Conservation (phyloP, 1,284 basidiomycete genomes). For the Lignosus rhinocerotis region DNA sequence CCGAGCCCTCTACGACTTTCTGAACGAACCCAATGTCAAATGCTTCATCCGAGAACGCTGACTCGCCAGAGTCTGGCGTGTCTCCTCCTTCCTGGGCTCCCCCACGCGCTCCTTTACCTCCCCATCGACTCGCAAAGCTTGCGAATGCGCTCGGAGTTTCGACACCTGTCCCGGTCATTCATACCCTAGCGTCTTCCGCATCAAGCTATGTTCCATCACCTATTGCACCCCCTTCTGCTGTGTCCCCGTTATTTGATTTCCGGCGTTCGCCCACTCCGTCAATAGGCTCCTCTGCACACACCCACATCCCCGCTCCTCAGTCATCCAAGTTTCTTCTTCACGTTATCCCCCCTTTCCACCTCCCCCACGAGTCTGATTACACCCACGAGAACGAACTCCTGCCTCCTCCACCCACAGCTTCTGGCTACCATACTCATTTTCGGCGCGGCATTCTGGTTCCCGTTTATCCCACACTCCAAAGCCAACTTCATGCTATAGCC, state of each 20-base stretch:
- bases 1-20: conserved; percentile 5
- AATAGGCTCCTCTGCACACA: conserved; percentile 35
- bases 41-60: conserved; percentile 22
- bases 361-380: conserved; percentile 58
- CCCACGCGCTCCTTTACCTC: conserved; percentile 69
- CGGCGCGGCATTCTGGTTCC: conserved; percentile 75
- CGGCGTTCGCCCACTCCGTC: conserved; percentile 63
- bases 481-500: conserved; percentile 79
- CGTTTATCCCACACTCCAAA: conserved; percentile 68
- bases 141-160: conserved; percentile 81
- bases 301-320: conserved; percentile 43
- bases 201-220: conserved; percentile 37
- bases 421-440: conserved; percentile 77
- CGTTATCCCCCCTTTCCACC: conserved; percentile 68
- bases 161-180: conserved; percentile 61
- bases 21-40: conserved; percentile 31
- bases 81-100: conserved; percentile 49
- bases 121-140: conserved; percentile 73
- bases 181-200: conserved; percentile 33
- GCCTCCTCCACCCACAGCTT: conserved; percentile 54
- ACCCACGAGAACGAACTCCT: conserved; percentile 46
- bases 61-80: conserved; percentile 26
- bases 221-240: conserved; percentile 30
- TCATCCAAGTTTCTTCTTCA: conserved; percentile 71
- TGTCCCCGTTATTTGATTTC: conserved; percentile 39